Base-by-base conservation (phyloP, 441 rosid species). In the Caryocar brasiliense region DNA sequence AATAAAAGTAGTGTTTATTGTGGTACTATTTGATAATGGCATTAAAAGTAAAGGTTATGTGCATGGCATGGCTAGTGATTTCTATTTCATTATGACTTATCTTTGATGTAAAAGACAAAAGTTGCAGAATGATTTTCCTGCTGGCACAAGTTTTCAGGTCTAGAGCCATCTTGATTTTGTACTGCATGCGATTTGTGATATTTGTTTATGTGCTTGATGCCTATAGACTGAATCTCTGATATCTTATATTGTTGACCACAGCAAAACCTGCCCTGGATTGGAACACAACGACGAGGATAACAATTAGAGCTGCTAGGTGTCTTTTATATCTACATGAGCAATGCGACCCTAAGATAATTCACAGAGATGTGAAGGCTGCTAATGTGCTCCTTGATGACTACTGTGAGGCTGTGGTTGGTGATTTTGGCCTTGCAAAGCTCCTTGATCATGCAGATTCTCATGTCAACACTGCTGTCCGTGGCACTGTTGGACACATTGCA, bases 401-500 rank as follows among this genome's bases (percentile, higher is more conserved):
- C 55, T 85, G 51, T 20, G 97, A 88, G 67, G 95, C 86, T 11
- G 74, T 85, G 0, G 93, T 88, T n/a, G 97, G 95, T 5, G 97
- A 85, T 65, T 81, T 88, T 60, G 97, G 97, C 32, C 86, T 88
- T 0, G 97, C 93, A 7, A 88, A 88, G 70, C 95, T 85, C 7
- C 81, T 88, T 34, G 85, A 88, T 69, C 95, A 83, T 55, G 76
- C 78, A 5, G 97, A 81, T 40, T 83, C 97, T 23, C 95, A 88
- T 51, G 90, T 88, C 37, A 85, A 95, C 9, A 88, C 97, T 1
- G 97, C 90, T 3, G 97, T 88, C 10, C 80, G 93, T 22, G 97
- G 97, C 51, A 85, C 93, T 1, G 87, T 85, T 34, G 97, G 97
- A 26, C 97, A 88, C 62, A 88, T 85, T 49, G 95, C 96, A 2